phyloP scores from a whole-genome alignment of 2,329 filamentous ascomycete genomes.

The Paecilomyces variotii region DNA sequence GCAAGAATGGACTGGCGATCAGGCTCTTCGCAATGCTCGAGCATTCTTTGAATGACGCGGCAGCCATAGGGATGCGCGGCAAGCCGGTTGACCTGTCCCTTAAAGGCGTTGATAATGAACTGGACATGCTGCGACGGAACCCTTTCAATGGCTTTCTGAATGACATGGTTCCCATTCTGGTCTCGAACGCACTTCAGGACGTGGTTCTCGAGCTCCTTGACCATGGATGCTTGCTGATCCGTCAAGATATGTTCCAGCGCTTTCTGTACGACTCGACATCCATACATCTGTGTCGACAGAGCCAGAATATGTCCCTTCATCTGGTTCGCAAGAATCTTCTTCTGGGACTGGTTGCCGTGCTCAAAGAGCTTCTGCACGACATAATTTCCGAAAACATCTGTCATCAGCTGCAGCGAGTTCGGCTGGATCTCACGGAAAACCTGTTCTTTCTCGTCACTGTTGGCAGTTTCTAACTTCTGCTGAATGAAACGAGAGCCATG shows the following conservation, averaged over 20 bases:
- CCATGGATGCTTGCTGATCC: constrained; percentile 80
- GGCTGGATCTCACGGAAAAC: constrained; percentile 81
- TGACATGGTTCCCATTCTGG: constrained; percentile 90
- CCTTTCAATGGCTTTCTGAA: constrained; percentile 85
- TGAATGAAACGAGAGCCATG: constrained; percentile 95
- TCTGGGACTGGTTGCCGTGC: constrained; percentile 88
- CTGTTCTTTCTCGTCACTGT: constrained; percentile 89
- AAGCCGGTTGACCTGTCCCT: constrained; percentile 63
- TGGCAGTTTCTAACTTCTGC: constrained; percentile 80
- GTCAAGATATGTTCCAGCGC: constrained; percentile 80
- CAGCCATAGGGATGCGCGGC: constrained; percentile 80
- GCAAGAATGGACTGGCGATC: constrained; percentile 65
- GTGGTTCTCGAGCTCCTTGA: constrained; percentile 71
- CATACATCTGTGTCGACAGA: constrained; percentile 82
- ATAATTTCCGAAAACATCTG: constrained; percentile 95
- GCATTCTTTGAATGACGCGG: constrained; percentile 83
- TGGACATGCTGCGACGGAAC: constrained; percentile 70
- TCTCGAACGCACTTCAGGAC: constrained; percentile 74
- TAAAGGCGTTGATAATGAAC: constrained; percentile 77
- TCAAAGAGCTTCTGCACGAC: constrained; percentile 98
- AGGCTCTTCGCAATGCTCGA: constrained; percentile 69
- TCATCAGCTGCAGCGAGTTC: constrained; percentile 84
- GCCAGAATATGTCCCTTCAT: constrained; percentile 80
- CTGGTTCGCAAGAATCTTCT: constrained; percentile 72
- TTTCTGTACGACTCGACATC: constrained; percentile 93